Base-by-base conservation (phyloP, 805 yeast genomes). In the Candida sithepensis region DNA sequence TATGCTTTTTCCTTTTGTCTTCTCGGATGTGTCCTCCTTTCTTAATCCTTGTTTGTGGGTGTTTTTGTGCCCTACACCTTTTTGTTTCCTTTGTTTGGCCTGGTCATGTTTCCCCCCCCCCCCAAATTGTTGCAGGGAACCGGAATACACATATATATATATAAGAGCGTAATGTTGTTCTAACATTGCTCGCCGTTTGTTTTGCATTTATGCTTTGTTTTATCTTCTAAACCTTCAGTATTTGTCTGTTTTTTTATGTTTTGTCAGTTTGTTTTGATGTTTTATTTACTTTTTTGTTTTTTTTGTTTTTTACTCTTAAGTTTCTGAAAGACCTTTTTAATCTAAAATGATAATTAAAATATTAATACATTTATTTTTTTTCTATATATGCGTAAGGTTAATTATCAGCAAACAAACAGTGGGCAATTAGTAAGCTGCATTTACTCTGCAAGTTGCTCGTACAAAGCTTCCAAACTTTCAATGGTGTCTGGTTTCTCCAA, bases 401-500 rank as follows among this genome's bases (percentile, higher is more conserved):
- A n/a, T n/a, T n/a, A n/a, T n/a, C n/a, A n/a, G n/a, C n/a, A n/a
- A n/a, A n/a, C n/a, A n/a, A n/a, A n/a, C n/a, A n/a, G n/a, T n/a
- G n/a, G n/a, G n/a, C n/a, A n/a, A n/a, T n/a, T n/a, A n/a, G n/a
- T n/a, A n/a, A n/a, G n/a, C n/a, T 56, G 19, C 51, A 62, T 7
- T 14, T 30, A 30, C 30, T 53, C 56, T 30, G 77, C 63, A 60
- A 79, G 73, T 55, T 71, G 70, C 40, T 73, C 77, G 2, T 96
- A 84, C 70, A 88, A 78, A 43, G 95, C 90, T 73, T 94, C 99
- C 67, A 94, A 77, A 62, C 94, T 99, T 66, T 89, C 97, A 64
- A 94, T 73, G 16, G 96, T 86, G 59, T 88, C 86, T 14, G 97
- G 97, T 58, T 83, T 88, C 57, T 88, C 95, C 41, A 88, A 73